These are phyloP conservation scores for Cytospora paraplurivora DNA, from an alignment of 2,329 filamentous ascomycete genomes.

Conservation along the genomic window DNA sequence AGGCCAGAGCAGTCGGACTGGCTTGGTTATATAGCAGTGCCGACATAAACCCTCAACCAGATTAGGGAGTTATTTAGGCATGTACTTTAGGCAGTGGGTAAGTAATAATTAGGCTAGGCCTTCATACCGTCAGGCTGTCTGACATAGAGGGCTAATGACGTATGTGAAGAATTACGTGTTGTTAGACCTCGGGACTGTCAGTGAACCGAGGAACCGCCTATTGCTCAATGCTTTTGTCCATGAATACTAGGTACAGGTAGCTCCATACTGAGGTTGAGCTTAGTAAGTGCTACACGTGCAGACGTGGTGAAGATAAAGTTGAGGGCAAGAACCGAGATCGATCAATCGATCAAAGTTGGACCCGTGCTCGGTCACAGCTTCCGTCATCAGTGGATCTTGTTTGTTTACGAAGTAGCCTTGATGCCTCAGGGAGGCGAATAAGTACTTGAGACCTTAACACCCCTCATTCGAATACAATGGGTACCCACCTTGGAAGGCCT, in stretches of 20 bases:
- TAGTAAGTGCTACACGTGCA: not conserved
- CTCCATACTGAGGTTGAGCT: not conserved
- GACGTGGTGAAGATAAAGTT: not conserved
- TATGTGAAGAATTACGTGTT: too few relatives aligned
- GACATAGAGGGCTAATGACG: too few relatives aligned
- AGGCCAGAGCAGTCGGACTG: too few relatives aligned
- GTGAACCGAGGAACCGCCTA: not conserved
- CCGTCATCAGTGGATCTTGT: not conserved
- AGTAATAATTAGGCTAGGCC: too few relatives aligned
- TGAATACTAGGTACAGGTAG: not conserved
- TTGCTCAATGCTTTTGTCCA: not conserved
- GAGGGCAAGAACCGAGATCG: conserved; percentile 1
- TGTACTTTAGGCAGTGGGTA: too few relatives aligned
- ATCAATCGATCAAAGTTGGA: not conserved
- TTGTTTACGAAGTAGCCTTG: not conserved
- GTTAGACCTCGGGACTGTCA: too few relatives aligned
- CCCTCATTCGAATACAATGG: not conserved
- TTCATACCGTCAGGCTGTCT: too few relatives aligned
- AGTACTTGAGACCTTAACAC: not conserved
- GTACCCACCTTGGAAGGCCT: not conserved
- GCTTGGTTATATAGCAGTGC: too few relatives aligned
- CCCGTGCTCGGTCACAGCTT: not conserved
- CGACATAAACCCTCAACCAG: too few relatives aligned
- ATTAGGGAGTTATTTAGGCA: too few relatives aligned
- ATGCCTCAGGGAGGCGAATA: not conserved